Percentiles rank a stretch among this genome's conserved stretches.
Evolutionary conservation across 768 basidiomycete species (phyloP).

Genomic region (Russula griseocarnosa): DNA sequence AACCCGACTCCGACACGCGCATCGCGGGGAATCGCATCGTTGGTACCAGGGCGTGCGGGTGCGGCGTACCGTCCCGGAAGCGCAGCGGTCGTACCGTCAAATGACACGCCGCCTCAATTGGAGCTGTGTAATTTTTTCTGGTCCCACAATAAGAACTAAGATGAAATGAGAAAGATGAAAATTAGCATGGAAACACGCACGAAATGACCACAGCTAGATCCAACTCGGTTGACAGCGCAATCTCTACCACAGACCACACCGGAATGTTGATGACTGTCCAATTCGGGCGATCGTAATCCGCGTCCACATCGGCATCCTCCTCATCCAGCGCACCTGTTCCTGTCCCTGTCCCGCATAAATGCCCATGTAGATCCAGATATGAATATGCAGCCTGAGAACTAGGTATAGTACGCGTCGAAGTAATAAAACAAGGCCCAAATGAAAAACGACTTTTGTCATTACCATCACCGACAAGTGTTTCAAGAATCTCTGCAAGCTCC

Average conservation of each 20-base stretch:
- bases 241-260: not conserved
- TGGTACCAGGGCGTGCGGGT: not conserved
- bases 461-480: not conserved
- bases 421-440: not conserved
- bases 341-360: not conserved
- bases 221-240: slow-evolving; percentile 3
- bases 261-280: slow-evolving; percentile 3
- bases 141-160: not conserved
- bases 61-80: slow-evolving; percentile 4
- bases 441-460: not conserved
- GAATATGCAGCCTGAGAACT: not conserved
- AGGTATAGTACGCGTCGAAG: not conserved
- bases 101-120: not conserved
- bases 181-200: not conserved
- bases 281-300: too few relatives aligned
- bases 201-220: slow-evolving; percentile 6
- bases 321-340: too few relatives aligned
- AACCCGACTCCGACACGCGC: not conserved
- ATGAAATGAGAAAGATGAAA: not conserved
- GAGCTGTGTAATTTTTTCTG: not conserved
- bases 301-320: not conserved
- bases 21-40: not conserved
- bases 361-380: not conserved
- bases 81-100: not conserved
- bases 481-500: too few relatives aligned